Conservation (phyloP, 108 stramenopile species). For the Pseudonitzschia pungens region DNA sequence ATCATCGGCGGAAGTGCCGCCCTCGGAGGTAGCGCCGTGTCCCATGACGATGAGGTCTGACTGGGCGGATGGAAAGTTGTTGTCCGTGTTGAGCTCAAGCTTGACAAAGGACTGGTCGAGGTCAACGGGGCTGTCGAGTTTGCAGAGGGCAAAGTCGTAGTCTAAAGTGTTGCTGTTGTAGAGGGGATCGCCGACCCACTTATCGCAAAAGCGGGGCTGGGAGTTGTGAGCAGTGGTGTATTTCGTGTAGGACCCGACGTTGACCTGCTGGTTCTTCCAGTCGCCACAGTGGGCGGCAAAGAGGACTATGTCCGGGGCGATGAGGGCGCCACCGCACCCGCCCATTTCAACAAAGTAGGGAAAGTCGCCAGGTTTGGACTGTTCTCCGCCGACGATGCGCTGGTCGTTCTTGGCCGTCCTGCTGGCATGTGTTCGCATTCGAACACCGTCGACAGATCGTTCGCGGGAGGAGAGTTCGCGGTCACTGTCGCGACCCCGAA, state of each 20-base stretch:
- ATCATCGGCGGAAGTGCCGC: too few relatives aligned
- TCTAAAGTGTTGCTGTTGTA: conserved; percentile 18
- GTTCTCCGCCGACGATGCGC: conserved; percentile 21
- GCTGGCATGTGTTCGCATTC: too few relatives aligned
- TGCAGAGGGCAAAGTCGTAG: conserved; percentile 40
- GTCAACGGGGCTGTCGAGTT: conserved; percentile 21
- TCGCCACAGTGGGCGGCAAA: conserved; percentile 14
- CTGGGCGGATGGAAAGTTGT: conserved; percentile 28
- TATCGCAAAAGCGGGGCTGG: background rate
- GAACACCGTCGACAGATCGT: too few relatives aligned
- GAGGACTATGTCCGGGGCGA: conserved; percentile 3
- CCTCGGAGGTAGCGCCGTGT: too few relatives aligned
- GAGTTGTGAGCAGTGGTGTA: background rate
- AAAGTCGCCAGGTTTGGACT: conserved; percentile 21
- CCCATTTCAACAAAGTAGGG: conserved; percentile 28
- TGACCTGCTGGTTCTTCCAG: background rate
- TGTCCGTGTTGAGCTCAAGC: conserved; percentile 37
- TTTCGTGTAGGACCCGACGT: background rate
- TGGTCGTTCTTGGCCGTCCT: background rate
- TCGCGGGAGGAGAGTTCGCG: too few relatives aligned
- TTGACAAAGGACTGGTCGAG: conserved; percentile 18
- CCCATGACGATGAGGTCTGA: conserved; percentile 49
- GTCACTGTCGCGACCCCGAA: too few relatives aligned
- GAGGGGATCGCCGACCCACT: background rate
- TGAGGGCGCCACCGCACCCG: background rate